Conservation (phyloP, 208 protist species). For the Tritrichomonas musculus region DNA sequence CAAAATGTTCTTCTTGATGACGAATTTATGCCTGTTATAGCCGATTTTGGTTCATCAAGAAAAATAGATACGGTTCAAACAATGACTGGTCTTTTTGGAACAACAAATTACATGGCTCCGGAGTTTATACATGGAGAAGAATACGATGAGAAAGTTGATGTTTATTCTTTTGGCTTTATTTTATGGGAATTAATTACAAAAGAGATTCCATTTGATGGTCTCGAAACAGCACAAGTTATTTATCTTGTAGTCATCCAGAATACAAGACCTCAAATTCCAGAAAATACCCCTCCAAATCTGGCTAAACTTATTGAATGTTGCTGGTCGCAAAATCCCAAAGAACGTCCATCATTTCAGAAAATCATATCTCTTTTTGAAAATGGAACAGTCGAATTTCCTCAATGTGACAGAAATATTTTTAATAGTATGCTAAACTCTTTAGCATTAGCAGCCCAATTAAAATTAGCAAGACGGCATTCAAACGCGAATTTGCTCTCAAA, state of each 20-base stretch:
- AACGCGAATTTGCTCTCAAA: no score
- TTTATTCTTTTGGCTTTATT: conserved; percentile 9
- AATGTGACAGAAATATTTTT: neutral
- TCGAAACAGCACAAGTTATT: neutral
- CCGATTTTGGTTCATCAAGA: neutral
- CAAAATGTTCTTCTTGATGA: conserved; percentile 26
- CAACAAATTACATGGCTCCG: conserved; percentile 9
- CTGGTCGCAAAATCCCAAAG: neutral
- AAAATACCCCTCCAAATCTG: neutral
- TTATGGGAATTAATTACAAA: neutral
- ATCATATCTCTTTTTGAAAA: neutral
- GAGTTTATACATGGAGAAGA: conserved; percentile 1
- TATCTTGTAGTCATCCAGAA: neutral
- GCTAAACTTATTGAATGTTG: neutral
- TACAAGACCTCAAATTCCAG: neutral
- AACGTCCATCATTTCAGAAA: neutral
- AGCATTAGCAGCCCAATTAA: neutral
- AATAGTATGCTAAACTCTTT: neutral
- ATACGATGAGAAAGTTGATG: conserved; percentile 32
- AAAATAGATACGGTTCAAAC: neutral
- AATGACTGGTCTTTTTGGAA: neutral
- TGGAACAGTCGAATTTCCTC: neutral
- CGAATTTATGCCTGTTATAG: neutral
- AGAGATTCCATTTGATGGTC: neutral
- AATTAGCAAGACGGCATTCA: no score